Percentiles rank a stretch among this genome's conserved stretches.
Conservation (phyloP, 345 rosid species). For the Eucalyptus tenuipes region DNA sequence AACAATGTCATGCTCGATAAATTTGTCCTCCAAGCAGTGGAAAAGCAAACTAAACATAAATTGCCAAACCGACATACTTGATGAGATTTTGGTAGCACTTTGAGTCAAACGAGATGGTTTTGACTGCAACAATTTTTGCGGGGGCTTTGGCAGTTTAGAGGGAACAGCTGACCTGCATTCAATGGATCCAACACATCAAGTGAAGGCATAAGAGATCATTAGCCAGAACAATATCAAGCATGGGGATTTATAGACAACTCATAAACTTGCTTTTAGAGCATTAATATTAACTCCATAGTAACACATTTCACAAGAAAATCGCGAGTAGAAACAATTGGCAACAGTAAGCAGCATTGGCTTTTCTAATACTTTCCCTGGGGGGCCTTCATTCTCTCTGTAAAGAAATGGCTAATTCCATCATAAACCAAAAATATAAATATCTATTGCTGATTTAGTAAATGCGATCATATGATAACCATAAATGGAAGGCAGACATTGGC, state of each 20-base stretch:
- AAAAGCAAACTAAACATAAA: background rate
- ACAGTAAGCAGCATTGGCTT: background rate
- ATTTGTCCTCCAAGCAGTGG: background rate
- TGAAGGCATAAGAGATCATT: background rate
- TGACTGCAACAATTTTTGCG: slow-evolving; percentile 23
- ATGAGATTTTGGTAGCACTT: slow-evolving; percentile 35
- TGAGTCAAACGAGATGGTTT: slow-evolving; percentile 35
- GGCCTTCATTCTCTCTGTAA: background rate
- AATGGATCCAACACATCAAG: background rate
- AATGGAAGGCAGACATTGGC: background rate
- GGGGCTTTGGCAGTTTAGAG: slow-evolving; percentile 53
- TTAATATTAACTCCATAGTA: slow-evolving; percentile 10
- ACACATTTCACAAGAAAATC: slow-evolving; percentile 7
- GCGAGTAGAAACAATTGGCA: background rate
- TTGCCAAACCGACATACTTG: slow-evolving; percentile 23
- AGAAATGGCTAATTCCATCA: background rate
- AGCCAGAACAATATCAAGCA: background rate
- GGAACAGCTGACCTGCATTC: slow-evolving; percentile 1
- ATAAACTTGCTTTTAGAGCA: background rate
- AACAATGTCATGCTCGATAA: background rate
- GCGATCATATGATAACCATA: background rate
- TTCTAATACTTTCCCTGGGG: background rate
- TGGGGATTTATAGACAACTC: background rate
- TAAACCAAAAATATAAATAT: background rate
- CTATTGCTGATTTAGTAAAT: background rate